Conservation (phyloP, 2,329 filamentous ascomycete genomes). For the Curvularia sp. region DNA sequence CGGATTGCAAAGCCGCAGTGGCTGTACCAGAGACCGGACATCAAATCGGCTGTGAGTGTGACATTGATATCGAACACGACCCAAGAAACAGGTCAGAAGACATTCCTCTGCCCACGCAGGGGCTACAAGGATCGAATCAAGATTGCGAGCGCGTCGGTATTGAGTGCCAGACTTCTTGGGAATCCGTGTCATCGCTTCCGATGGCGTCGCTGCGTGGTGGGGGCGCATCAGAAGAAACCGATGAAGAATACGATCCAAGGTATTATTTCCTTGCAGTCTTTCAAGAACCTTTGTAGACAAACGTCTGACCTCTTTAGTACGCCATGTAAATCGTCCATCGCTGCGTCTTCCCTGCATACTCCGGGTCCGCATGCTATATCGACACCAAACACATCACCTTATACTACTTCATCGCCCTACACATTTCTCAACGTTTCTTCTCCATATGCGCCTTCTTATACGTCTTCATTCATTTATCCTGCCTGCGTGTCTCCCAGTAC, state of each 20-base stretch:
- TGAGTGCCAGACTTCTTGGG: background rate
- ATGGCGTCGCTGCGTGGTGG: background rate
- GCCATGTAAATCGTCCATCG: background rate
- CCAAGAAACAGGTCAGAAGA: background rate
- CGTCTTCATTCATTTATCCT: background rate
- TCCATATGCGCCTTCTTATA: background rate
- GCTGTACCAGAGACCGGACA: background rate
- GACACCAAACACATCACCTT: background rate
- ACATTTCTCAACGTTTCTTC: background rate
- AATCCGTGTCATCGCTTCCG: background rate
- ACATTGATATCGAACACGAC: background rate
- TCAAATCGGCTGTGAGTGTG: background rate
- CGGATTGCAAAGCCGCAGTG: background rate
- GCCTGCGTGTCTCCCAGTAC: background rate
- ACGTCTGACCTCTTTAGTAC: background rate
- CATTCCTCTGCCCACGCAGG: background rate
- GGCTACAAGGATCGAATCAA: background rate
- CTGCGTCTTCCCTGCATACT: background rate
- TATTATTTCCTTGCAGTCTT: background rate
- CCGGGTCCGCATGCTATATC: background rate
- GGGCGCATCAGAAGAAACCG: background rate
- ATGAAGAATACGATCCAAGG: background rate
- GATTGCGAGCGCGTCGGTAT: background rate
- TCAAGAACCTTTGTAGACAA: background rate
- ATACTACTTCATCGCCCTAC: slow-evolving; percentile 2